A percentile compares a stretch with the other conserved stretches of the same genome.
These are phyloP conservation scores for Jamesozyma gamospora DNA, from an alignment of 805 yeast genomes.

Conservation along the genomic window DNA sequence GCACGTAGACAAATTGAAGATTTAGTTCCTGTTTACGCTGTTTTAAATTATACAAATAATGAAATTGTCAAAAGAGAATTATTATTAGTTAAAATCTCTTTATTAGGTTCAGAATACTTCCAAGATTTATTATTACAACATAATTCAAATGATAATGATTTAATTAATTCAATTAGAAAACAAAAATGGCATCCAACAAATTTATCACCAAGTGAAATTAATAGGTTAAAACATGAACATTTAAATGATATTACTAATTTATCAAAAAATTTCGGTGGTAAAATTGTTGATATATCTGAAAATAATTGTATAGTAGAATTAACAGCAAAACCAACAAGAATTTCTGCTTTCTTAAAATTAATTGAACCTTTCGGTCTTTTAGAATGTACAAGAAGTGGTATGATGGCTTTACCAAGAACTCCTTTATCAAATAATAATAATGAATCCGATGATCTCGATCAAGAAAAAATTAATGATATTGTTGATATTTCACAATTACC, in stretches of 20 bases:
- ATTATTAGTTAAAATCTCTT: slow-evolving; percentile 80
- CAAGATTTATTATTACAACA: slow-evolving; percentile 69
- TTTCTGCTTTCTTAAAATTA: slow-evolving; percentile 76
- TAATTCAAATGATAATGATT: slow-evolving; percentile 18
- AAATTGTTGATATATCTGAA: slow-evolving; percentile 82
- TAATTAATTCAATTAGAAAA: slow-evolving; percentile 22
- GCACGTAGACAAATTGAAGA: slow-evolving; percentile 97
- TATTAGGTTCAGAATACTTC: slow-evolving; percentile 96
- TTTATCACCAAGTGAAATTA: slow-evolving; percentile 80
- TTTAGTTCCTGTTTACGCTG: slow-evolving; percentile 96
- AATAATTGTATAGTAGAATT: slow-evolving; percentile 91
- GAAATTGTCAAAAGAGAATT: slow-evolving; percentile 88
- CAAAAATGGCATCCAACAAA: slow-evolving; percentile 76
- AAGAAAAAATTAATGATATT: slow-evolving; percentile 36
- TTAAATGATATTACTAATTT: slow-evolving; percentile 73
- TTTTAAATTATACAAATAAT: slow-evolving; percentile 82
- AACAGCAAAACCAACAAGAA: slow-evolving; percentile 85
- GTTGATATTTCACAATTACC: slow-evolving; percentile 88
- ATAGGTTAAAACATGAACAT: slow-evolving; percentile 88
- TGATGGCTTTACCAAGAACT: slow-evolving; percentile 97
- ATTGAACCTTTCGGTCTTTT: slow-evolving; percentile 93
- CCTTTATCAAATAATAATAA: slow-evolving; percentile 54
- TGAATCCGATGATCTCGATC: slow-evolving; percentile 36
- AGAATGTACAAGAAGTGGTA: slow-evolving; percentile 94
- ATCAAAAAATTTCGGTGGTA: slow-evolving; percentile 85